Conservation (phyloP, 306 rosid genomes). For the Prunus fruticosa region DNA sequence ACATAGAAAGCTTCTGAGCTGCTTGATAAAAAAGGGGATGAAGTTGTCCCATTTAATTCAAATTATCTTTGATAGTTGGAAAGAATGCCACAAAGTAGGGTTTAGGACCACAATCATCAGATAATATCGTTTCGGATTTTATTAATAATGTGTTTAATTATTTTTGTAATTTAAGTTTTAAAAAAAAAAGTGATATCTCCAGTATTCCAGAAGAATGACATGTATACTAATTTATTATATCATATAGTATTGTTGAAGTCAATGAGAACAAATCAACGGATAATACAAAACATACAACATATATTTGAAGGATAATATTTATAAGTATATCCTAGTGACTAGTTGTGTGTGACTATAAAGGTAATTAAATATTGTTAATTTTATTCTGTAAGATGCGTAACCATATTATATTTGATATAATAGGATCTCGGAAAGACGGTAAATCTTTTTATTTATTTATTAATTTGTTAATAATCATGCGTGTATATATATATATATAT, state of each 20-base stretch:
- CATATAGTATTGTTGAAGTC: neutral
- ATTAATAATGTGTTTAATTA: neutral
- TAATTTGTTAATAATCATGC: too few relatives aligned
- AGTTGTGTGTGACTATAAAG: neutral
- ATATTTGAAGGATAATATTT: neutral
- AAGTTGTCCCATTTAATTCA: neutral
- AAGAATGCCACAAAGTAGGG: neutral
- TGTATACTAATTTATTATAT: neutral
- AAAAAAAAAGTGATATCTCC: neutral
- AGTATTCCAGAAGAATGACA: neutral
- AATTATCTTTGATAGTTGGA: neutral
- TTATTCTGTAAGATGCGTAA: slow-evolving; percentile 10
- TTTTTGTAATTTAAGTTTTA: too few relatives aligned
- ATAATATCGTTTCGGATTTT: neutral
- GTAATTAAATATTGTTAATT: slow-evolving; percentile 3
- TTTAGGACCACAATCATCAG: neutral
- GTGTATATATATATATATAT: too few relatives aligned
- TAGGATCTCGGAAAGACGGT: slow-evolving; percentile 2
- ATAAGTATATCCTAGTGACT: neutral
- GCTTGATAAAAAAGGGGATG: neutral
- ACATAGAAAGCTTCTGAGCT: neutral
- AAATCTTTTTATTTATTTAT: neutral
- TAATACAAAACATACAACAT: neutral
- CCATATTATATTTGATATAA: neutral
- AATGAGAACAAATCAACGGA: too few relatives aligned